Base-by-base conservation (phyloP, 495 filamentous ascomycete species). In the Choiromyces venosus region DNA sequence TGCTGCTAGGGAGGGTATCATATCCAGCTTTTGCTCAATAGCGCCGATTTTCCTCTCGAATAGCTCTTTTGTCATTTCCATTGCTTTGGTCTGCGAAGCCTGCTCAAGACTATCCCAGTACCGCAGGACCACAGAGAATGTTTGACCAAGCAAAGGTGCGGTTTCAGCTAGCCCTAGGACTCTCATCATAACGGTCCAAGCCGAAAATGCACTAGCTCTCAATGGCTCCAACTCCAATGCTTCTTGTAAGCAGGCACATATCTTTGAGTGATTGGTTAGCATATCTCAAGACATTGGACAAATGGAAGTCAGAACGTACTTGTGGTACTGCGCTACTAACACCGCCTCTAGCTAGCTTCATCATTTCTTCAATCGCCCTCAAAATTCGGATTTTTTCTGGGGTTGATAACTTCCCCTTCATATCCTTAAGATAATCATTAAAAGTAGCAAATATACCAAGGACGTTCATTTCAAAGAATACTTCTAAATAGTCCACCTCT, bases 391-490 rank as follows among this genome's bases (percentile, higher is more conserved):
- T 89, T 78, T 92, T 91, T 76, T 97, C 92, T 37, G 87, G 84
- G 36, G 89, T 81, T 5, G 88, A 84, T 61, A 88, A 84, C 75
- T 85, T 82, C 19, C 85, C 85, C 73, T 85, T 83, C 10, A 87
- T 84, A 78, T 93, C 91, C 78, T 92, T 96, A 68, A 99, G 89
- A 16, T 88, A 87, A 74, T 94, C 90, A 8, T 91, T 90, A 71
- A 98, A 88, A 65, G 91, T 88, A 25, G 90, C 87, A 81, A 96
- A 93, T 71, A 98, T 87, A n/a, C 93, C 94, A 33, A 98, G 88
- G 36, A 94, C 89, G 83, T 97, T 90, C 21, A 86, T 86, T 70
- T 96, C 91, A 65, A 98, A 88, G 82, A 96, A 98, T n/a, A 84
- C 81, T 4, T 88, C 90, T 25, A 96, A 82, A n/a, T 87, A 82